Evolutionary conservation across 805 yeast species (phyloP).

Genomic region (Sungouiella thailandica): DNA sequence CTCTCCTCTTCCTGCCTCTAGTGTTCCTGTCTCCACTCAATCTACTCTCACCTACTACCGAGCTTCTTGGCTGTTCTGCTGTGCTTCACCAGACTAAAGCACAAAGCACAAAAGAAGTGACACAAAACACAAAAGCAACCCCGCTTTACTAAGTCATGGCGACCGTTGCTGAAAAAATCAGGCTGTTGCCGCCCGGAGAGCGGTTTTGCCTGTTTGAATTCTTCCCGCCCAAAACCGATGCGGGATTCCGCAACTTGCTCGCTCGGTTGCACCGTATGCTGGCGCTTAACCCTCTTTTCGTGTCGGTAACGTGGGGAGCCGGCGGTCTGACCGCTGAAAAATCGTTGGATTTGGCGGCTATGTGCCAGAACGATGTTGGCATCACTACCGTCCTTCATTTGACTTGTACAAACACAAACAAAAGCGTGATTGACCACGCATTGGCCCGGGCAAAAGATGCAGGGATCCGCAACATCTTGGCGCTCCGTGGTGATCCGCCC

Average conservation of each 20-base stretch:
- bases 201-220: slow-evolving; percentile 85
- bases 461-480: slow-evolving; percentile 88
- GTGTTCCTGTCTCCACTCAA: no score
- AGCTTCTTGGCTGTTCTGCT: no score
- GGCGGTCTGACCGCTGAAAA: slow-evolving; percentile 92
- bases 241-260: slow-evolving; percentile 77
- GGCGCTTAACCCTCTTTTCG: slow-evolving; percentile 80
- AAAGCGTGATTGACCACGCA: slow-evolving; percentile 72
- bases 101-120: no score
- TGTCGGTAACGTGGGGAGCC: slow-evolving; percentile 98
- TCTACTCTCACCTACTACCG: no score
- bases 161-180: slow-evolving; percentile 27
- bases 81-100: no score
- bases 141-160: slow-evolving; percentile 7
- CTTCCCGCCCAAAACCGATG: slow-evolving; percentile 94
- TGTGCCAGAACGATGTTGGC: slow-evolving; percentile 69
- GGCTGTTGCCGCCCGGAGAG: slow-evolving; percentile 43
- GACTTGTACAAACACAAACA: slow-evolving; percentile 92
- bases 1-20: no score
- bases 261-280: slow-evolving; percentile 89
- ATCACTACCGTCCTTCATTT: slow-evolving; percentile 91
- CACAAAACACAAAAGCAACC: not conserved
- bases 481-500: slow-evolving; percentile 95
- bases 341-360: slow-evolving; percentile 75
- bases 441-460: slow-evolving; percentile 59